Percentiles rank a stretch among this genome's conserved stretches.
phyloP scores from a whole-genome alignment of 176 grass and related monocot species.

The Triticum urartu region DNA sequence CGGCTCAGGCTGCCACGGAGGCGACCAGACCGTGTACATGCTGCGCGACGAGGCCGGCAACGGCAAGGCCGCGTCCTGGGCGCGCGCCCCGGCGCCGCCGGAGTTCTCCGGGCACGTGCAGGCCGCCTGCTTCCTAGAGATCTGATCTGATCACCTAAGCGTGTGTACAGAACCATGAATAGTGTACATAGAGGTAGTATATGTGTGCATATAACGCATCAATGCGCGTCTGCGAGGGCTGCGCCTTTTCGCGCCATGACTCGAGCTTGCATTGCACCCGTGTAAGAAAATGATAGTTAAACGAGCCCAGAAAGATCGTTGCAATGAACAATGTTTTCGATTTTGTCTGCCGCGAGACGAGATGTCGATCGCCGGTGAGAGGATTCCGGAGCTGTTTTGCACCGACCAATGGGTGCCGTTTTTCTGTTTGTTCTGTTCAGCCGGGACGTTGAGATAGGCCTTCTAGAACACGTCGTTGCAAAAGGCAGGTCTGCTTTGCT shows the following conservation, averaged over 20 bases:
- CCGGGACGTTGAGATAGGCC: not conserved
- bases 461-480: conserved; percentile 22
- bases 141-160: conserved; percentile 28
- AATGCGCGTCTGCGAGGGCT: not conserved
- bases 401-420: not conserved
- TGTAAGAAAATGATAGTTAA: not conserved
- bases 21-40: conserved; percentile 51
- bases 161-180: not conserved
- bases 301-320: not conserved
- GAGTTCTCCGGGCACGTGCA: conserved; percentile 82
- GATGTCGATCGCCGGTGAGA: not conserved
- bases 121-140: conserved; percentile 51
- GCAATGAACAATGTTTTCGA: not conserved
- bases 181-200: not conserved
- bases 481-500: not conserved
- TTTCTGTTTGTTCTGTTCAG: not conserved
- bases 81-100: conserved; percentile 23
- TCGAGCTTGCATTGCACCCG: not conserved
- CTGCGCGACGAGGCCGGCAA: conserved; percentile 38
- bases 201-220: not conserved
- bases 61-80: conserved; percentile 47
- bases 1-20: conserved; percentile 57
- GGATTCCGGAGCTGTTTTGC: not conserved
- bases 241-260: not conserved
- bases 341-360: not conserved